These are phyloP conservation scores for Rubroboletus satanas DNA, from an alignment of 768 basidiomycete genomes.

Conservation along the genomic window DNA sequence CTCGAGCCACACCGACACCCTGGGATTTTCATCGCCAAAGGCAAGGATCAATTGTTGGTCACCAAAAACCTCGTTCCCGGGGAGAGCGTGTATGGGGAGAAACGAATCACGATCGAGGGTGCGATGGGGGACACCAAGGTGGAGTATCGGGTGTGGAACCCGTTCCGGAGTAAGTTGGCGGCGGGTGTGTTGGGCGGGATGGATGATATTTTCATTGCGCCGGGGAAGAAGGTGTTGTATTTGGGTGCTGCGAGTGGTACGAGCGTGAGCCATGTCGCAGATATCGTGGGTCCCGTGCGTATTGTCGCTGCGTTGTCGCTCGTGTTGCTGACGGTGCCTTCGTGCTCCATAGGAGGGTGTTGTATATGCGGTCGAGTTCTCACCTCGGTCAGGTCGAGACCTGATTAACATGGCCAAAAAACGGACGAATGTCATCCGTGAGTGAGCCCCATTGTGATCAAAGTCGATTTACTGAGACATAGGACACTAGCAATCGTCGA, in stretches of 20 bases:
- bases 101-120: conserved; percentile 84
- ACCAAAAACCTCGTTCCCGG: conserved; percentile 98
- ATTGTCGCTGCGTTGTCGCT: neutral
- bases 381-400: conserved; percentile 93
- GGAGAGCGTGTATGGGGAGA: conserved; percentile 98
- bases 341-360: conserved; percentile 68
- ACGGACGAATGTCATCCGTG: conserved; percentile 97
- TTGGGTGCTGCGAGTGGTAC: conserved; percentile 98
- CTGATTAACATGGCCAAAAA: conserved; percentile 99
- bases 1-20: conserved; percentile 93
- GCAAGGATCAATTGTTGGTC: conserved; percentile 95
- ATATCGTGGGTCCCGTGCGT: conserved; percentile 93
- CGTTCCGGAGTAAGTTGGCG: conserved; percentile 94
- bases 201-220: conserved; percentile 88
- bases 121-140: conserved; percentile 78
- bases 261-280: conserved; percentile 97
- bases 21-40: conserved; percentile 95
- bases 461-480: conserved; percentile 1
- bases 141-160: conserved; percentile 99
- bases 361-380: conserved; percentile 99
- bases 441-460: conserved; percentile 27
- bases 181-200: conserved; percentile 95
- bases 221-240: conserved; percentile 95
- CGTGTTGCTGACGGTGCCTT: neutral
- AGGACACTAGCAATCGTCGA: conserved; percentile 78